Conservation (phyloP, 1,139 yeast species). For the Hanseniaspora gamundiae region DNA sequence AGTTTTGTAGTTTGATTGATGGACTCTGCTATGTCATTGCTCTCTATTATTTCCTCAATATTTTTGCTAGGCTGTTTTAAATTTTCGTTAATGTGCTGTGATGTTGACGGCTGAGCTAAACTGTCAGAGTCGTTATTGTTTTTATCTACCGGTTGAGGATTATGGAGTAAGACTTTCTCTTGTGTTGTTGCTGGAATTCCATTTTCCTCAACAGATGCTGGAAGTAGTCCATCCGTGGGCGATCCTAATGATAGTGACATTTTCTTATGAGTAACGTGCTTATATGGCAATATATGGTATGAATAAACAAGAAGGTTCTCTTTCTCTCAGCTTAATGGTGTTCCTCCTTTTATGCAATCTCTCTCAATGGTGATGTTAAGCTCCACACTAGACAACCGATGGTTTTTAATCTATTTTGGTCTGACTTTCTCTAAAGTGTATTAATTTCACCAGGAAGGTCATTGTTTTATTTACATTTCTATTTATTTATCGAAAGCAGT, state of each 20-base stretch:
- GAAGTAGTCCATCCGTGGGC: too few relatives aligned
- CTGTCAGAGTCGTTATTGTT: not conserved
- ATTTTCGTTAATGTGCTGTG: too few relatives aligned
- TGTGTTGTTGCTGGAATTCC: too few relatives aligned
- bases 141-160: not conserved
- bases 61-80: not conserved
- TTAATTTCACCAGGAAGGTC: not conserved
- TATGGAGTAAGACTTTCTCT: too few relatives aligned
- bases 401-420: not conserved
- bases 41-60: conserved; percentile 1
- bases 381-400: not conserved
- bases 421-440: not conserved
- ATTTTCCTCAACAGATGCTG: too few relatives aligned
- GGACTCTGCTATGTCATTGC: not conserved
- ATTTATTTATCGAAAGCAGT: not conserved
- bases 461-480: not conserved
- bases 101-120: not conserved
- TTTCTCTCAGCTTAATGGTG: too few relatives aligned
- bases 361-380: too few relatives aligned
- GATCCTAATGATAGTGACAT: too few relatives aligned
- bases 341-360: too few relatives aligned
- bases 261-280: too few relatives aligned
- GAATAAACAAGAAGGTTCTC: too few relatives aligned
- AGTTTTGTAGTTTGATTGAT: not conserved
- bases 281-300: too few relatives aligned